Conservation (phyloP, 306 rosid species). For the Erythrophleum fordii region DNA sequence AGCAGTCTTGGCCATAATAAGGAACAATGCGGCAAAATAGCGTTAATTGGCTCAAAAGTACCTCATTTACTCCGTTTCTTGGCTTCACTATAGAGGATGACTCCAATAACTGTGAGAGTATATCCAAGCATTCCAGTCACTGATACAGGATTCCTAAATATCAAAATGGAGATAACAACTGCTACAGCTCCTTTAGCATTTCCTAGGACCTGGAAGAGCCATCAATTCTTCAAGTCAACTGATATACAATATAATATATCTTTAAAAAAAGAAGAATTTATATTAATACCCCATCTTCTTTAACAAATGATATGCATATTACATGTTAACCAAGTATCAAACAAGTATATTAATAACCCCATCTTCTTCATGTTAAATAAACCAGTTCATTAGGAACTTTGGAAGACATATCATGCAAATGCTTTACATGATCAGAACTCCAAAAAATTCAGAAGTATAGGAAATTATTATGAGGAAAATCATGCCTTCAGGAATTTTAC, state of each 20-base stretch:
- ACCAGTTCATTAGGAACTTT: background rate
- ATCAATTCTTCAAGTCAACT: conserved; percentile 4
- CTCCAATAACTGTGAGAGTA: conserved; percentile 64
- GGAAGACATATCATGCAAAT: background rate
- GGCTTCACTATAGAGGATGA: conserved; percentile 64
- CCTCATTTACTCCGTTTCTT: conserved; percentile 51
- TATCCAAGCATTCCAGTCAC: conserved; percentile 68
- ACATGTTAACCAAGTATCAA: background rate
- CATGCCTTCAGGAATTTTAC: background rate
- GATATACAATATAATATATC: background rate
- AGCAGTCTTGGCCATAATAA: conserved; percentile 12
- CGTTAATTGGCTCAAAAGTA: background rate
- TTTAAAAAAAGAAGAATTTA: background rate
- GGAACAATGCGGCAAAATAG: background rate
- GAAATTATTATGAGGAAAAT: background rate
- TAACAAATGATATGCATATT: background rate
- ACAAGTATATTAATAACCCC: no score
- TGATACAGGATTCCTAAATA: conserved; percentile 67
- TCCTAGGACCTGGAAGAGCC: conserved; percentile 57
- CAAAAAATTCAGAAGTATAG: background rate
- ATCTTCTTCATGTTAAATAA: background rate
- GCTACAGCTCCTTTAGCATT: conserved; percentile 77
- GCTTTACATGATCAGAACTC: background rate
- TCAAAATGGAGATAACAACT: conserved; percentile 68
- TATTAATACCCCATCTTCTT: background rate